Conservation (phyloP, 1,284 basidiomycete genomes). For the Boletellus sp. region DNA sequence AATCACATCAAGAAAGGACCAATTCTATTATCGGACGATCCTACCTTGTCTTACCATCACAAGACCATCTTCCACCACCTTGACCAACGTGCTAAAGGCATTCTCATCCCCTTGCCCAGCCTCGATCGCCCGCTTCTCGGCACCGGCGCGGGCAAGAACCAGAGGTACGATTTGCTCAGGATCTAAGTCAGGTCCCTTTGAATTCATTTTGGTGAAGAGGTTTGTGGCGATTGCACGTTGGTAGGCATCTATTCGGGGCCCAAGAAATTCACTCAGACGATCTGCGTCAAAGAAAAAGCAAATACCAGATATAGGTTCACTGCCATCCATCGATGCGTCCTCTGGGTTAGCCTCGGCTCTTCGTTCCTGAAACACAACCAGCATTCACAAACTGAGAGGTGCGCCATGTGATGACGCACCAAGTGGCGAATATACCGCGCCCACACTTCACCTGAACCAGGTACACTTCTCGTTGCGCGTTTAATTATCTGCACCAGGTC, state of each 20-base stretch:
- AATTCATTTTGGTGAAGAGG: constrained; percentile 40
- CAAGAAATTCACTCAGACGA: neutral
- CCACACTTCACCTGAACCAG: constrained; percentile 69
- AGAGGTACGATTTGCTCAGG: constrained; percentile 67
- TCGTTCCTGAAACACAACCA: constrained; percentile 36
- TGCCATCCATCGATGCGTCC: constrained; percentile 24
- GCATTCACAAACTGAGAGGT: neutral
- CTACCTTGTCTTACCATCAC: constrained; percentile 55
- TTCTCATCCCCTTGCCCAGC: constrained; percentile 45
- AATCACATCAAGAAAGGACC: constrained; percentile 1
- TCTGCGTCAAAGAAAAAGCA: neutral
- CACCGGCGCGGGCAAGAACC: constrained; percentile 63
- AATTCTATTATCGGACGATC: constrained; percentile 3
- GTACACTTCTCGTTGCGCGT: constrained; percentile 64
- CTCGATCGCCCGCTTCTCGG: constrained; percentile 55
- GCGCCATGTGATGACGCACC: constrained; percentile 34
- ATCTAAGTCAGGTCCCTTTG: constrained; percentile 35
- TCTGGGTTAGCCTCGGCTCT: constrained; percentile 27
- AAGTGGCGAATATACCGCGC: constrained; percentile 67
- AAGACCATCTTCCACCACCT: constrained; percentile 58
- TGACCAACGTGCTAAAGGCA: constrained; percentile 47
- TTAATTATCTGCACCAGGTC: constrained; percentile 41
- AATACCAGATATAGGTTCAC: constrained; percentile 38
- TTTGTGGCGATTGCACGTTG: constrained; percentile 53
- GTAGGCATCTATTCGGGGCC: constrained; percentile 48